phyloP scores from a whole-genome alignment of 139 green algal genomes.

The Micromonas pusilla region DNA sequence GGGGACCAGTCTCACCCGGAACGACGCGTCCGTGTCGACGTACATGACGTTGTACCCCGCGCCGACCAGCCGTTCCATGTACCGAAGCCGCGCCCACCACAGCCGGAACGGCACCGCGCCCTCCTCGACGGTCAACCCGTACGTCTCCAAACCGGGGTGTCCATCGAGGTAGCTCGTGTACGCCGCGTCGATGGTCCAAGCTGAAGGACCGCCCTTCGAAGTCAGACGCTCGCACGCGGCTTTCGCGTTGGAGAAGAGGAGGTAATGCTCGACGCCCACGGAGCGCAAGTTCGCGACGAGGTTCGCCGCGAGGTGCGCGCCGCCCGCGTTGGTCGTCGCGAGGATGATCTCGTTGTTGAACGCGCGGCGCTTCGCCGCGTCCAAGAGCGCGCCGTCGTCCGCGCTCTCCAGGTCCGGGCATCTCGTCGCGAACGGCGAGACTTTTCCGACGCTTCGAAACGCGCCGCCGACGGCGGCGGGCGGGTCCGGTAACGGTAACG shows the following conservation, averaged over 20 bases:
- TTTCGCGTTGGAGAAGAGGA: not conserved
- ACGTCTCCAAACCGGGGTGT: not conserved
- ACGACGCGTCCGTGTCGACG: slow-evolving; percentile 24
- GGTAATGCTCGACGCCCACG: slow-evolving; percentile 13
- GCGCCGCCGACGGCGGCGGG: not conserved
- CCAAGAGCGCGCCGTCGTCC: not conserved
- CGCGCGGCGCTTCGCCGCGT: not conserved
- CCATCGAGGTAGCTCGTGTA: slow-evolving; percentile 9
- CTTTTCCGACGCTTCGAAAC: not conserved
- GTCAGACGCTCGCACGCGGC: not conserved
- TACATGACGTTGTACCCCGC: slow-evolving; percentile 30
- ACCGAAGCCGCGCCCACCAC: slow-evolving; percentile 18
- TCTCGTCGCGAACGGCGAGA: not conserved
- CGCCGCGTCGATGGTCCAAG: not conserved
- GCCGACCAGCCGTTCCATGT: not conserved
- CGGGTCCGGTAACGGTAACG: not conserved
- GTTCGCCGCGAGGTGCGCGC: not conserved
- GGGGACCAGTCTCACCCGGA: too few relatives aligned
- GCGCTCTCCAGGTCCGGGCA: not conserved
- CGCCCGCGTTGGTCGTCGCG: not conserved
- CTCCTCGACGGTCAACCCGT: not conserved
- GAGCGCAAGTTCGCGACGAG: not conserved
- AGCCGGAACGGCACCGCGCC: slow-evolving; percentile 10
- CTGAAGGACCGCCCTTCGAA: not conserved
- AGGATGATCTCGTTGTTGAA: slow-evolving; percentile 22